Conservation (phyloP, 2,329 filamentous ascomycete species). For the Plectosphaerella sp. region DNA sequence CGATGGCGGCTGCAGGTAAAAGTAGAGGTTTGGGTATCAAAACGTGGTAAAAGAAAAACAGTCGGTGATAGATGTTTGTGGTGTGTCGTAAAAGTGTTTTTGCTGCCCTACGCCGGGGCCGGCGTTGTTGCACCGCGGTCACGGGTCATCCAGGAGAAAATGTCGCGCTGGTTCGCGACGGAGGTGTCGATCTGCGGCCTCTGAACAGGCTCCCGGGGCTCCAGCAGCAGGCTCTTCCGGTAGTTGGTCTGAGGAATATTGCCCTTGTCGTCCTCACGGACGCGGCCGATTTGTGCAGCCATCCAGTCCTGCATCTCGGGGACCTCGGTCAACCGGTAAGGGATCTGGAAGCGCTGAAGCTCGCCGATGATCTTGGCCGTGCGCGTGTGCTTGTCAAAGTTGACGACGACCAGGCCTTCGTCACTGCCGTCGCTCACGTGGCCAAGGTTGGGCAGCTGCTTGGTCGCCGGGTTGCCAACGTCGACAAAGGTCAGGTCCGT, state of each 20-base stretch:
- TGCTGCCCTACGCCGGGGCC: background rate
- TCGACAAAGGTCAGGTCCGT: slow-evolving; percentile 96
- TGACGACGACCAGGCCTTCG: slow-evolving; percentile 78
- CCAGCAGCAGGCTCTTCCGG: slow-evolving; percentile 77
- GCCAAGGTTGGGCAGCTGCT: slow-evolving; percentile 58
- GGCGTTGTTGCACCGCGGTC: slow-evolving; percentile 27
- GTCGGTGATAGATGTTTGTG: slow-evolving; percentile 6
- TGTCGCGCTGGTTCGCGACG: slow-evolving; percentile 27
- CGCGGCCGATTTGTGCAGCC: slow-evolving; percentile 71
- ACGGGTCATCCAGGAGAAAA: slow-evolving; percentile 49
- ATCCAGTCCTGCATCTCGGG: slow-evolving; percentile 94
- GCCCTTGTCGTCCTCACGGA: slow-evolving; percentile 56
- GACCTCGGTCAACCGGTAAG: slow-evolving; percentile 77
- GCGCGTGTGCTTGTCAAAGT: slow-evolving; percentile 94
- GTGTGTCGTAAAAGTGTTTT: slow-evolving; percentile 1
- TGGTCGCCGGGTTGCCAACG: slow-evolving; percentile 84
- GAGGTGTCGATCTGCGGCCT: slow-evolving; percentile 25
- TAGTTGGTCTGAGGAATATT: slow-evolving; percentile 65
- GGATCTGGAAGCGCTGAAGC: slow-evolving; percentile 92
- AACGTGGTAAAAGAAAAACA: slow-evolving; percentile 14
- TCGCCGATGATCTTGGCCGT: slow-evolving; percentile 95
- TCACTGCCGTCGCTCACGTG: slow-evolving; percentile 39
- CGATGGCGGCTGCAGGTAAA: slow-evolving; percentile 6
- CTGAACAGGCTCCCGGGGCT: slow-evolving; percentile 59
- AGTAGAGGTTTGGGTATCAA: slow-evolving; percentile 29